These are phyloP conservation scores for Paraleonurus japonicus DNA, from an alignment of 257 asterid genomes.

Conservation along the genomic window DNA sequence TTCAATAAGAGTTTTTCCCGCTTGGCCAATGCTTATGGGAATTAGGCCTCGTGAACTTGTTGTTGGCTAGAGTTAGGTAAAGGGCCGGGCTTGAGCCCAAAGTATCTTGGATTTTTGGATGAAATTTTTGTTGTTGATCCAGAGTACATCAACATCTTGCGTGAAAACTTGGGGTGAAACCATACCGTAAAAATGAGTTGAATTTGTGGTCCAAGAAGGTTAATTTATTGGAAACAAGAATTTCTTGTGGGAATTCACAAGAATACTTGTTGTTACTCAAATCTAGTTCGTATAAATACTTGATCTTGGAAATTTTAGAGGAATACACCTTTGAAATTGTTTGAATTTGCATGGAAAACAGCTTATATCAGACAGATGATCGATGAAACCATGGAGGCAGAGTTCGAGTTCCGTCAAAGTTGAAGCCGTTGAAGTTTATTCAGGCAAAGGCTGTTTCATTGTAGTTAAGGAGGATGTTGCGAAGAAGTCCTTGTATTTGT, in stretches of 20 bases:
- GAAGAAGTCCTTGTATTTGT: conserved; percentile 32
- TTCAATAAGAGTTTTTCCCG: conserved; percentile 20
- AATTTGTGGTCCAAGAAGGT: conserved; percentile 37
- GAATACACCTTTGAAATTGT: conserved; percentile 27
- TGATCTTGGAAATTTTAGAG: conserved; percentile 6
- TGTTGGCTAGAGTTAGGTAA: conserved; percentile 35
- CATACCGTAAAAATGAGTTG: conserved; percentile 25
- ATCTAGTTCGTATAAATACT: conserved; percentile 28
- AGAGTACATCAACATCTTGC: conserved; percentile 34
- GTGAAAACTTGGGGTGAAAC: conserved; percentile 32
- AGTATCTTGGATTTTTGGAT: conserved; percentile 22
- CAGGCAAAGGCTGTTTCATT: conserved; percentile 16
- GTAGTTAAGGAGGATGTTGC: conserved; percentile 19
- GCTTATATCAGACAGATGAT: conserved; percentile 21
- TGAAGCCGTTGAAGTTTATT: conserved; percentile 30
- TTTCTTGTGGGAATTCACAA: conserved; percentile 21
- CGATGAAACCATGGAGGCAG: conserved; percentile 23
- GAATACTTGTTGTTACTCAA: conserved; percentile 34
- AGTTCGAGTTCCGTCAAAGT: conserved; percentile 24
- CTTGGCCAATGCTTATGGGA: conserved; percentile 28
- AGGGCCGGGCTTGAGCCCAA: conserved; percentile 29
- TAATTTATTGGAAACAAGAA: conserved; percentile 27
- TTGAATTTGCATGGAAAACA: conserved; percentile 36
- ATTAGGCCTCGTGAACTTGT: conserved; percentile 36
- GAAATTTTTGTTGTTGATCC: conserved; percentile 35